Percentiles rank a stretch among this genome's conserved stretches.
phyloP scores from a whole-genome alignment of 2,329 filamentous ascomycete genomes.

The Pestalotiopsis sp. region DNA sequence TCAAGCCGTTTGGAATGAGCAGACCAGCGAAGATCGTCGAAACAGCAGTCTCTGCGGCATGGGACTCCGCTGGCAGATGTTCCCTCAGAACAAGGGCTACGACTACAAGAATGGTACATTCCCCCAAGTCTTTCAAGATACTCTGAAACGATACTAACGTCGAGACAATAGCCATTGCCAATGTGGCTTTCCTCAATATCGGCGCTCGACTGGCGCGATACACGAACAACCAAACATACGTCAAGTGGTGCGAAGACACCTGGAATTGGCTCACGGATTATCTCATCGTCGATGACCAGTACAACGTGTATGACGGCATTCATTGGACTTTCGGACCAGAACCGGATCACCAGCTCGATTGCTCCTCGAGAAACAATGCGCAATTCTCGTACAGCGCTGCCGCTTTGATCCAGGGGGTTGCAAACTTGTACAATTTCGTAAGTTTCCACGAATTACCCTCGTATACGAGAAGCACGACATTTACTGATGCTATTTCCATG shows the following conservation, averaged over 20 bases:
- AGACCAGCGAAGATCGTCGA: slow-evolving; percentile 46
- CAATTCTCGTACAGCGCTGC: slow-evolving; percentile 61
- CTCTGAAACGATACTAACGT: neutral
- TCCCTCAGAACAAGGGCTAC: slow-evolving; percentile 55
- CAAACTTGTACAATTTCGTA: slow-evolving; percentile 60
- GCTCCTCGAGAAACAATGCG: slow-evolving; percentile 38
- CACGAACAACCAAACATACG: slow-evolving; percentile 64
- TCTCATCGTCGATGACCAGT: slow-evolving; percentile 56
- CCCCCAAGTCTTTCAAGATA: neutral
- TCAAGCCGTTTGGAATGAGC: slow-evolving; percentile 64
- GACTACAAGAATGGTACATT: slow-evolving; percentile 41
- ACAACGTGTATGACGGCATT: slow-evolving; percentile 62
- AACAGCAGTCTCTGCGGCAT: slow-evolving; percentile 52
- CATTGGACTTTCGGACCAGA: neutral
- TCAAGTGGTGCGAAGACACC: slow-evolving; percentile 31
- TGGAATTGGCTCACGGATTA: slow-evolving; percentile 3
- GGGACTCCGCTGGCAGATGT: slow-evolving; percentile 69
- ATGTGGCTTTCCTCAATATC: slow-evolving; percentile 47
- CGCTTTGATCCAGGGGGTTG: slow-evolving; percentile 55
- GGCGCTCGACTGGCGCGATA: slow-evolving; percentile 61
- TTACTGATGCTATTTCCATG: slow-evolving; percentile 36
- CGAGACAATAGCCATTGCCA: slow-evolving; percentile 35
- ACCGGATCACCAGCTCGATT: neutral
- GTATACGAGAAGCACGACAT: neutral
- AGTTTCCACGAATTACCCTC: slow-evolving; percentile 16